Conservation (phyloP, 2,329 filamentous ascomycete genomes). For the Penicillium palitans region DNA sequence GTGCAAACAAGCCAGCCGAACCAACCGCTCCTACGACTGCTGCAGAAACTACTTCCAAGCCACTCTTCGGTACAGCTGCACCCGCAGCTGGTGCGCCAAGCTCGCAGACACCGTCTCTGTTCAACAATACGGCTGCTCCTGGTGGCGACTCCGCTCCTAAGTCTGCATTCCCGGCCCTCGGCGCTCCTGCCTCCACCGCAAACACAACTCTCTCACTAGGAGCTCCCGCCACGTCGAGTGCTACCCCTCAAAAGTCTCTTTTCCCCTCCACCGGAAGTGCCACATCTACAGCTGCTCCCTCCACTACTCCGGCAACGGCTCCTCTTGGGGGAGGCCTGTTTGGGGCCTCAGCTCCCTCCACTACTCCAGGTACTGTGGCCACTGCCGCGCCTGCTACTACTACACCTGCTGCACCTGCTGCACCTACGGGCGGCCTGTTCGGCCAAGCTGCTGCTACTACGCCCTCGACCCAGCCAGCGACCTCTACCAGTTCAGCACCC, state of each 20-base stretch:
- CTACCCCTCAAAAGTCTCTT: slow-evolving; percentile 38
- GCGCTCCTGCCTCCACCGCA: slow-evolving; percentile 17
- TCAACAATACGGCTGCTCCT: slow-evolving; percentile 31
- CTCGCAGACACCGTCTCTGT: slow-evolving; percentile 31
- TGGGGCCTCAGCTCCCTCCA: slow-evolving; percentile 29
- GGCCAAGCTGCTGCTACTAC: slow-evolving; percentile 29
- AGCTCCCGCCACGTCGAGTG: slow-evolving; percentile 30
- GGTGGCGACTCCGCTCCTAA: slow-evolving; percentile 29
- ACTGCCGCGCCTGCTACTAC: slow-evolving; percentile 33
- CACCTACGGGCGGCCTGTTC: slow-evolving; percentile 24
- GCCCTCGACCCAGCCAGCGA: slow-evolving; percentile 29
- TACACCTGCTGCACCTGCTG: slow-evolving; percentile 25
- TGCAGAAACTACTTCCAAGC: slow-evolving; percentile 29
- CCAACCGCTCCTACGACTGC: slow-evolving; percentile 29
- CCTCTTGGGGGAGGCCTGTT: slow-evolving; percentile 31
- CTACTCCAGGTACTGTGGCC: slow-evolving; percentile 31
- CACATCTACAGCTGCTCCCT: slow-evolving; percentile 33
- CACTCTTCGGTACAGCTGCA: slow-evolving; percentile 30
- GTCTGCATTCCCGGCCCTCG: slow-evolving; percentile 30
- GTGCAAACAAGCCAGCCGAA: slow-evolving; percentile 33
- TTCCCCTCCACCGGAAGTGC: slow-evolving; percentile 33
- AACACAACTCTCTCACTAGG: slow-evolving; percentile 23
- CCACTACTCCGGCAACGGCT: slow-evolving; percentile 35
- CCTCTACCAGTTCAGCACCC: slow-evolving; percentile 5
- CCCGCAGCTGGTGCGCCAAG: slow-evolving; percentile 18